Evolutionary conservation across 2,329 filamentous ascomycete genomes (phyloP), one percentile per base, ranked within the genome.

Genomic region (Fusarium anthophilum): DNA sequence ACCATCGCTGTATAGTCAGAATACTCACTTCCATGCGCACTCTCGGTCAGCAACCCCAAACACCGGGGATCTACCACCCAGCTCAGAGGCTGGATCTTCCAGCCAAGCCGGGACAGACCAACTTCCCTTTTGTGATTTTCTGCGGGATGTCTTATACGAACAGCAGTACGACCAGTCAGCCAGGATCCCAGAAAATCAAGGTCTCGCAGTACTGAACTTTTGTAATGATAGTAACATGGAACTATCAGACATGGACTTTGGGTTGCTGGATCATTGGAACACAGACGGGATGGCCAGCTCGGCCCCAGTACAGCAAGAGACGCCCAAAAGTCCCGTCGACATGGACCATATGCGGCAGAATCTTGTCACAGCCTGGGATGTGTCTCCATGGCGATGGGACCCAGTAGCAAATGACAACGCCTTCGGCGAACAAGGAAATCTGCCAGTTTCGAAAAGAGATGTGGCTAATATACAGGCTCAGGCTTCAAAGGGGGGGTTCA

Each of bases 161-260:
- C 83, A 85, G 43, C 80, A 83, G 4, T 72, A 84, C 30, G 80
- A 84, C 30, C 63, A 73, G 8, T 69, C 80, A 13, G 72, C 79
- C n/a, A 82, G 80, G 59, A 66, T 81, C 7, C 79, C 78, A n/a
- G 84, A 84, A 63, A 75, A 79, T 8, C 85, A 85, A 62, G 84
- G 83, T 2, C 80, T 86, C 20, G 82, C 82, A 24, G 83, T 88
- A 8, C 78, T 89, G 13, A 84, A 88, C 72, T 88, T 88, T 70
- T 87, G 86, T 69, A 83, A 86, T 59, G 83, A 89, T 65, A 80
- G 79, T 53, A 87, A 84, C 63, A 79, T 88, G 37, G 87, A 89
- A 53, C 81, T 89, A 28, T 87, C 85, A 17, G 87, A 88, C 22
- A 80, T 86, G 37, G 87, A 89, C 73, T 88, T 88, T 77, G 84